Conservation (phyloP, 345 rosid genomes). For the Gynandropsis gynandra region DNA sequence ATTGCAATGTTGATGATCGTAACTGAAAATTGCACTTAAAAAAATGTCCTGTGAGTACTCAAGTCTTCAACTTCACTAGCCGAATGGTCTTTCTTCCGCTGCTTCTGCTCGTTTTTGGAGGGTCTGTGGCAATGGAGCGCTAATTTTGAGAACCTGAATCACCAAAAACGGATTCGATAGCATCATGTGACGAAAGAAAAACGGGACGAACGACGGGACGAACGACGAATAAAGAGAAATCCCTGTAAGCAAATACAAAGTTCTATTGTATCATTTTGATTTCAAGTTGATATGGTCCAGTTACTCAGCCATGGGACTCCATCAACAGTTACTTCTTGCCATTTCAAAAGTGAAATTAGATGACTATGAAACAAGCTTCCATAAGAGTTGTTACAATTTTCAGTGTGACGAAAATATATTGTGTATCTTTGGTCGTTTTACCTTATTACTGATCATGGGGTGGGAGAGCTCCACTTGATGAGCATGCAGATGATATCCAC, state of each 20-base stretch:
- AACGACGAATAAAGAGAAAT: background rate
- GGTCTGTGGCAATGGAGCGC: constrained; percentile 50
- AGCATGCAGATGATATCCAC: constrained; percentile 82
- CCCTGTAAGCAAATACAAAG: background rate
- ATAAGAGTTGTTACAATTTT: background rate
- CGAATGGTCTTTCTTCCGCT: constrained; percentile 8
- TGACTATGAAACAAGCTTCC: background rate
- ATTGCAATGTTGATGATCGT: constrained; percentile 18
- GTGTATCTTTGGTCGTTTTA: constrained; percentile 11
- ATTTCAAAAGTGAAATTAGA: background rate
- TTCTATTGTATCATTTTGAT: no score
- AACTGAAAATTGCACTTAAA: constrained; percentile 10
- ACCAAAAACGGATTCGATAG: background rate
- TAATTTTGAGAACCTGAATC: constrained; percentile 41
- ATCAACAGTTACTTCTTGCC: no score
- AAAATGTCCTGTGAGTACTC: background rate
- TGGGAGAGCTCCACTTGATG: constrained; percentile 54
- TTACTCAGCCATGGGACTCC: no score
- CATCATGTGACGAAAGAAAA: background rate
- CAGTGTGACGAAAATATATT: background rate
- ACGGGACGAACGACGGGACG: background rate
- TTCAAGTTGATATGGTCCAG: no score
- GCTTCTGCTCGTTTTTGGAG: constrained; percentile 43
- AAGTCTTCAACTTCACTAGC: constrained; percentile 16
- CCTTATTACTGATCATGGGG: constrained; percentile 47